Base-by-base conservation (phyloP, 352 stramenopile species). In the Globisporangium viniferum region DNA sequence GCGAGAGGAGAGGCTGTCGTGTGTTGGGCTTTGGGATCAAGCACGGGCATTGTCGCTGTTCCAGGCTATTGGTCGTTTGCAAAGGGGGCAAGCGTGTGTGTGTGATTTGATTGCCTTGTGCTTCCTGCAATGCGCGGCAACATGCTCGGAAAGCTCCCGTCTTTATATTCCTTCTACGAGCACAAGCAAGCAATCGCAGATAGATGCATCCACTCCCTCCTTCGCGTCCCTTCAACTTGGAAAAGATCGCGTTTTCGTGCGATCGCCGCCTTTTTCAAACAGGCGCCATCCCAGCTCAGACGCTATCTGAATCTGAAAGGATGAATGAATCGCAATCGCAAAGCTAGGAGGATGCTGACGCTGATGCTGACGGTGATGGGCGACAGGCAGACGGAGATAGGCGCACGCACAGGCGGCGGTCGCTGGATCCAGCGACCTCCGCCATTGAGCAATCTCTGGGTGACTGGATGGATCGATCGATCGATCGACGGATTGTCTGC, bases 241-340 rank as follows among this genome's bases (percentile, higher is more conserved):
- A 29, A 59, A 59, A 59, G 54, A 59, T 59, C 29, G 54, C 54
- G 27, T 33, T 57, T 57, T n/a, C n/a, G 51, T 15, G 51, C 51
- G 51, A 55, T 15, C 48, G 48, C 9, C 39, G 39, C 15, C 12
- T 46, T 20, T 12, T 46, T 46, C 39, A 46, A 46, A 46, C 39
- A 46, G 39, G 39, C 39, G 39, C 39, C 39, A 10, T 10, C 39
- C 39, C 39, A 46, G 39, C 29, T 33, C 29, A 33, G 29, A 33
- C 29, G 29, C 29, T 24, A 24, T 24, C 24, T 24, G 24, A 24
- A 24, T 24, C 24, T 33, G 29, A 33, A 33, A 18, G 0, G 29
- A 8, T 57, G 39, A 46, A 44, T 12, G 12, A 36, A 44, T 2
- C 36, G 10, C 24, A 44, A 46, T 12, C 12, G 12, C 39, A 18